Evolutionary conservation across 108 stramenopile species (phyloP).

Genomic region (Conticribra weissflogii): DNA sequence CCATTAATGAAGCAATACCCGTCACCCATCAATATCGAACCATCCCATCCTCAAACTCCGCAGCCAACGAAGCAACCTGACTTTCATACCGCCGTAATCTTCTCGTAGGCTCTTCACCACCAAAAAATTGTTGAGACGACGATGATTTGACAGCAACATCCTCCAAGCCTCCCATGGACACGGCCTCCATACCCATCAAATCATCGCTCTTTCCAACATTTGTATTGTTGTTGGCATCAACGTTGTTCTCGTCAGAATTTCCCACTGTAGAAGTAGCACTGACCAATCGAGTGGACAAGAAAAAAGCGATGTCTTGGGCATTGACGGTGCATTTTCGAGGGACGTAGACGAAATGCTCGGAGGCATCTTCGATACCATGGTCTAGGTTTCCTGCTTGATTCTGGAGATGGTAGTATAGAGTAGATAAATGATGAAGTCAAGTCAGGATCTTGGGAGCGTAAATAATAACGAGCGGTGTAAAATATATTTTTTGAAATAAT

Average conservation of each 20-base stretch:
- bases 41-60: constrained; percentile 88
- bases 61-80: constrained; percentile 59
- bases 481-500: too few species aligned
- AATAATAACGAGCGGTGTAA: too few species aligned
- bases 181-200: constrained; percentile 7
- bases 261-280: constrained; percentile 43
- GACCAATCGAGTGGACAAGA: constrained; percentile 76
- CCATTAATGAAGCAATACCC: too few species aligned
- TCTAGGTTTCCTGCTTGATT: constrained; percentile 81
- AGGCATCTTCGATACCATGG: constrained; percentile 73
- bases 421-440: too few species aligned
- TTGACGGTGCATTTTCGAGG: constrained; percentile 78
- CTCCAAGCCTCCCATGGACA: constrained; percentile 5
- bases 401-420: too few species aligned
- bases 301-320: constrained; percentile 87
- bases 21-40: constrained; percentile 62
- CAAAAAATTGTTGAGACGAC: constrained; percentile 24
- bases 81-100: constrained; percentile 69
- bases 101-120: constrained; percentile 53
- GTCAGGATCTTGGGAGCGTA: too few species aligned
- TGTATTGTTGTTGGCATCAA: constrained; percentile 25
- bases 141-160: constrained; percentile 27
- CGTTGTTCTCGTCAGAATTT: constrained; percentile 34
- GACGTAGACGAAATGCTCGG: constrained; percentile 85
- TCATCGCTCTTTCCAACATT: not conserved